Evolutionary conservation across 129 eudicot species (phyloP).

Genomic region (Flaveria bidentis): DNA sequence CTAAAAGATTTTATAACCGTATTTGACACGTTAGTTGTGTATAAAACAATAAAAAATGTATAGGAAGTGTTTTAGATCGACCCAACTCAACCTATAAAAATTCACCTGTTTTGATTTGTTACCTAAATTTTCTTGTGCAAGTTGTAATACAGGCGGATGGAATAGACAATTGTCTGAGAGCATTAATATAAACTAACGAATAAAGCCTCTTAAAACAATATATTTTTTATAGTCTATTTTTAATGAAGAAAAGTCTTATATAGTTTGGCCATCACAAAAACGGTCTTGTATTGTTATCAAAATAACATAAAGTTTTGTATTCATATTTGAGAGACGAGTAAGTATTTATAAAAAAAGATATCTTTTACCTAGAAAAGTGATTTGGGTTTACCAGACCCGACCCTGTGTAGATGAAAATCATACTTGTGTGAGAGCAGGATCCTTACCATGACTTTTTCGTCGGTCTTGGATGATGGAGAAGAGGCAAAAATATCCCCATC

Average conservation of each 20-base stretch:
- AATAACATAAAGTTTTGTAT: background rate
- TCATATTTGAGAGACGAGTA: background rate
- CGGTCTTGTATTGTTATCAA: no score
- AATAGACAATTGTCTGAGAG: no score
- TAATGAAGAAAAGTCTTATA: no score
- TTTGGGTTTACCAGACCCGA: background rate
- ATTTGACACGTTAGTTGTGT: background rate
- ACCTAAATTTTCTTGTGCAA: no score
- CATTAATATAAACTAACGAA: no score
- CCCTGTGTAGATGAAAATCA: background rate
- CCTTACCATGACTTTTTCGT: background rate
- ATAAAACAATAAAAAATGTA: background rate
- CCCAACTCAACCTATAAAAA: background rate
- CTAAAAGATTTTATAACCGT: background rate
- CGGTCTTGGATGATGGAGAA: conserved; percentile 6
- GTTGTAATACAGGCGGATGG: no score
- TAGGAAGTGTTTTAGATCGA: background rate
- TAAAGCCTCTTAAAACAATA: no score
- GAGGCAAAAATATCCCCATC: background rate
- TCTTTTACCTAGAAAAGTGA: background rate
- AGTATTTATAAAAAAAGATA: background rate
- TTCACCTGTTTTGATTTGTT: no score
- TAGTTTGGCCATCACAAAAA: no score
- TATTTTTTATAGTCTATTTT: no score
- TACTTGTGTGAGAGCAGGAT: background rate